Evolutionary conservation across 2,329 filamentous ascomycete species (phyloP), one percentile per base, ranked within the genome.

Genomic region (Emergomyces orientalis): DNA sequence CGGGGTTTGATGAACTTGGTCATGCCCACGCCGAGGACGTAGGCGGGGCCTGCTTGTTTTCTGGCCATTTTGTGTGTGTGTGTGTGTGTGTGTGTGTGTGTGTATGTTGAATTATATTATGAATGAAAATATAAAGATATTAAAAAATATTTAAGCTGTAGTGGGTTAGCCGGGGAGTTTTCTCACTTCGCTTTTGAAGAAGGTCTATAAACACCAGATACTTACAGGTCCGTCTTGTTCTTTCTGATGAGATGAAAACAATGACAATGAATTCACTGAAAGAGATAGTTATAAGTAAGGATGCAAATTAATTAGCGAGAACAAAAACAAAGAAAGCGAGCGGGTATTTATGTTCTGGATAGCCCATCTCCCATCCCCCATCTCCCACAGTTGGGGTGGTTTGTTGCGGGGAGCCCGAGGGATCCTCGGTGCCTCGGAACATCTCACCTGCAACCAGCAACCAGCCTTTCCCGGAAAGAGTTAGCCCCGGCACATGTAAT

Each of bases 1-100:
- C 92, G 86, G 51, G 92, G 92, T 81, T 97, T 97, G 84, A 97
- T 93, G 84, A 97, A 97, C 79, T 96, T 96, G 79, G 93, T 97
- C 90, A 97, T 94, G 80, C 93, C 93, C 69, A 97, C 94, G 80
- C 93, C 93, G 65, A 97, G 86, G 73, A 97, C 90, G 82, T 97
- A 97, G 81, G 82, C 82, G 69, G 82, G 82, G 66, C 80, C 77
- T 62, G 74, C 72, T 71, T 75, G 69, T 68, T 82, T 81, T 69
- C 80, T 79, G 67, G 76, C 78, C 81, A 84, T 84, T 65, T 65
- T 80, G n/a, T n/a, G n/a, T n/a, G n/a, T n/a, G n/a, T n/a, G n/a
- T 71, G 55, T 55, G 52, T 41, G 55, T 64, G 56, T 54, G 65
- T 80, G 81, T 64, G n/a, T 64, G 82, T n/a, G 2, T 45, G n/a